A percentile compares a stretch with the other conserved stretches of the same genome.
phyloP scores from a whole-genome alignment of 306 rosid species.

The Vigna unguiculata region DNA sequence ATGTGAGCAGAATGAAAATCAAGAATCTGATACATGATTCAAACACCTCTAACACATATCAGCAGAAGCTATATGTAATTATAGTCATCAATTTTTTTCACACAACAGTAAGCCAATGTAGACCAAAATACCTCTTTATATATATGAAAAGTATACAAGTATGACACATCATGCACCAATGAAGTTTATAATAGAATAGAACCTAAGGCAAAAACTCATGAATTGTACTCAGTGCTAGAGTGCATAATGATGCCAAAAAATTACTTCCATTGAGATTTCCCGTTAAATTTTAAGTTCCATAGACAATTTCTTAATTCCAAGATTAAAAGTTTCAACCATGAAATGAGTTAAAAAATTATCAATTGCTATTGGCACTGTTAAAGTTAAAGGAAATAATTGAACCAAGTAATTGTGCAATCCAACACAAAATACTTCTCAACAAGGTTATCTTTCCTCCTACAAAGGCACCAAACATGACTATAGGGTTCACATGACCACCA shows the following conservation, averaged over 20 bases:
- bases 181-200: not conserved
- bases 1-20: constrained; percentile 27
- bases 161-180: not conserved
- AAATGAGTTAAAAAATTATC: too few species aligned
- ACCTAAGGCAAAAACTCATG: constrained; percentile 4
- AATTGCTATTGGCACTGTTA: too few species aligned
- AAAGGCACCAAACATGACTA: too few species aligned
- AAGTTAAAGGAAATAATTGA: too few species aligned
- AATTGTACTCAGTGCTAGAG: not conserved
- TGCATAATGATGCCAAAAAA: not conserved
- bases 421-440: too few species aligned
- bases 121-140: constrained; percentile 27
- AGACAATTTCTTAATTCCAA: not conserved
- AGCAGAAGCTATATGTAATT: constrained; percentile 26
- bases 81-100: not conserved
- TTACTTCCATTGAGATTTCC: not conserved
- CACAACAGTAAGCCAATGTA: constrained; percentile 17
- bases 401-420: too few species aligned
- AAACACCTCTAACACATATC: not conserved
- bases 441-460: too few species aligned
- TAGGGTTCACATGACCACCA: too few species aligned
- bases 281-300: not conserved
- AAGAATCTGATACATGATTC: not conserved
- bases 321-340: too few species aligned
- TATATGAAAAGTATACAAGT: not conserved